Base-by-base conservation (phyloP, 2,329 filamentous ascomycete genomes). In the Aspergillus oerlinghausenensis region DNA sequence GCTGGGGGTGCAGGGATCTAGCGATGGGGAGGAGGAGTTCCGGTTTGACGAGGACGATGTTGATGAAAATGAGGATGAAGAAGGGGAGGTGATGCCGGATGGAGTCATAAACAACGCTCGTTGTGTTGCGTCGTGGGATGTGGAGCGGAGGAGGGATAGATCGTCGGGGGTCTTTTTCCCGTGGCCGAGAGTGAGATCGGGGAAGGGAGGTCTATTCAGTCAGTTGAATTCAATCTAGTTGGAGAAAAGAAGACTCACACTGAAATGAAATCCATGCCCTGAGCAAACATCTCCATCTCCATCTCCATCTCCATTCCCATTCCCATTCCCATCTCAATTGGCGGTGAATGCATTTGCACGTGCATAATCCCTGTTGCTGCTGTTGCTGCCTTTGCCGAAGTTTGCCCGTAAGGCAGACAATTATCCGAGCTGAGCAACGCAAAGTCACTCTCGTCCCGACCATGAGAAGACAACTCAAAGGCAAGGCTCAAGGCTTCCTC, bases 61-160 rank as follows among this genome's bases (percentile, higher is more conserved):
- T 50, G 4, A 43, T 9, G 55, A 51, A 7, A 61, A 56, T 8
- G 61, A 59, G 25, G 49, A 45, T 29, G 52, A 40, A n/a, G 59
- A 63, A 59, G 35, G 64, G 55, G 42, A 64, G 54, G 21, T 56
- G 3, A 38, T 51, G 42, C 52, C 28, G 2, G 51, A n/a, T n/a
- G 57, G 57, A 11, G 59, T 65, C 63, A 65, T 65, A 58, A 62
- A 65, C 1, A 65, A 55, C 5, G 63, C 63, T 3, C 63, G 63
- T 35, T 65, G 61, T 29, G 59, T 59, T n/a, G 61, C 63, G n/a
- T 62, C 26, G 32, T 63, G 62, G 23, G 61, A 63, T 35, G 62
- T 58, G 10, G 61, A 62, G 19, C 55, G 64, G 10, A 65, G 56
- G 17, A 64, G 55, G 6, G 56, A 29, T 9, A 56, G 49, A 26